Evolutionary conservation across 441 rosid genomes (phyloP).

Genomic region (Pelargonium cotyledonis): DNA sequence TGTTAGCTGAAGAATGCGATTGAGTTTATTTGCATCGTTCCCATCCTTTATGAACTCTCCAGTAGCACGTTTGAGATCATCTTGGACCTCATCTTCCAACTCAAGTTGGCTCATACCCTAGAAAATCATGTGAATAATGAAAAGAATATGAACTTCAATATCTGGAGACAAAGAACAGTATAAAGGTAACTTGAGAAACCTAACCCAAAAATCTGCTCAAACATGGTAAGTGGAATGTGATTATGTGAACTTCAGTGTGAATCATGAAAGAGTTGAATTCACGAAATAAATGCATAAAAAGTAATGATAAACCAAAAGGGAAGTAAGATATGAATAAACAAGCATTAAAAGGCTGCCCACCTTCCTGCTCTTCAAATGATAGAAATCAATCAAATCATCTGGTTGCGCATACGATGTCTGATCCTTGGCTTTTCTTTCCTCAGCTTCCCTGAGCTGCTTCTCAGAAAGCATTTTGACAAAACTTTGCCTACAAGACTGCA

Average conservation of each 20-base stretch:
- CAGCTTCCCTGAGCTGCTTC: conserved; percentile 69
- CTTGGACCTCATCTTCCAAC: conserved; percentile 93
- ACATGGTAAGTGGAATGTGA: no score
- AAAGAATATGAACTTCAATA: conserved; percentile 11
- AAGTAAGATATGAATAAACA: background rate
- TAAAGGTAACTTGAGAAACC: no score
- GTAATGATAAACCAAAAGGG: background rate
- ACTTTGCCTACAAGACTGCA: conserved; percentile 76
- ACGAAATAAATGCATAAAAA: background rate
- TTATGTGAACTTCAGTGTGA: no score
- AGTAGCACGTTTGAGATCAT: conserved; percentile 90
- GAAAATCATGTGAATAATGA: conserved; percentile 4
- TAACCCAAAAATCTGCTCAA: no score
- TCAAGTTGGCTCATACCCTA: conserved; percentile 97
- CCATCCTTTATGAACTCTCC: conserved; percentile 85
- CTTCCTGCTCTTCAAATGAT: conserved; percentile 92
- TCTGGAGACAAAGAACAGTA: background rate
- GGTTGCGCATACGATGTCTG: conserved; percentile 83
- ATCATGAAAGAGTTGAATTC: no score
- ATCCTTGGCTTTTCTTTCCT: conserved; percentile 83
- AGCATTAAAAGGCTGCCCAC: conserved; percentile 27
- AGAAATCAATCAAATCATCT: conserved; percentile 84
- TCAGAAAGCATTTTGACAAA: conserved; percentile 89
- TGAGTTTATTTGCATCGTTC: conserved; percentile 82
- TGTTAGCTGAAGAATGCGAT: conserved; percentile 86